Evolutionary conservation across 1,284 basidiomycete genomes (phyloP), one percentile per base, ranked within the genome.

Genomic region (Microbotryum lychnidis-dioicae): DNA sequence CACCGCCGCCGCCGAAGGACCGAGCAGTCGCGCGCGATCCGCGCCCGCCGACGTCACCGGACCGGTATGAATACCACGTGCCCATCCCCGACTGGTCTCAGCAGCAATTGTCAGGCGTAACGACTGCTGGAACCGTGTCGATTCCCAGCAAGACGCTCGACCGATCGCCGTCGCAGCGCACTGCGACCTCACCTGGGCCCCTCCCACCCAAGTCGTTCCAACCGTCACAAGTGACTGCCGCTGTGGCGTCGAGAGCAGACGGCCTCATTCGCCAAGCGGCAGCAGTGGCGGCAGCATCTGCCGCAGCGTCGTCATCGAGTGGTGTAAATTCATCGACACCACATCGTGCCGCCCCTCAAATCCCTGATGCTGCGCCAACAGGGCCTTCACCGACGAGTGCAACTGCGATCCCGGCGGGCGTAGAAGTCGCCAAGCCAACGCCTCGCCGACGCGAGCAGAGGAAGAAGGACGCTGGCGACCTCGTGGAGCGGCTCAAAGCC

Each of bases 401-500:
- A 42, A 42, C 3, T 42, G 37, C 37, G 37, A 16, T 42, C 14
- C 37, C 37, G 16, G 37, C 37, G 12, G 37, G 37, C 5, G 37
- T 49, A 47, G 48, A 56, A 14, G 64, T 56, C 29, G 57, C 62
- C 1, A 62, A 60, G 6, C 47, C 52, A 5, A 60, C 60, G 48
- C 57, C 65, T 37, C 37, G 68, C 6, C 33, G 68, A 52, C 27
- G 68, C 48, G 68, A 69, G 49, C 61, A 62, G 59, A 58, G 51
- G 16, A 51, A 50, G 55, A 51, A 52, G 25, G 58, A 62, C 16
- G 64, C 92, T 64, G 84, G 86, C 68, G 92, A 97, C 73, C 91
- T 97, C 64, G 86, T 98, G 65, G 87, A 86, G 70, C 84, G 91
- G 50, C 77, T 98, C 72, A 87, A 91, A 74, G 85, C 87, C 69